Conservation (phyloP, 306 rosid species). For the Vigna reflexopilosa region DNA sequence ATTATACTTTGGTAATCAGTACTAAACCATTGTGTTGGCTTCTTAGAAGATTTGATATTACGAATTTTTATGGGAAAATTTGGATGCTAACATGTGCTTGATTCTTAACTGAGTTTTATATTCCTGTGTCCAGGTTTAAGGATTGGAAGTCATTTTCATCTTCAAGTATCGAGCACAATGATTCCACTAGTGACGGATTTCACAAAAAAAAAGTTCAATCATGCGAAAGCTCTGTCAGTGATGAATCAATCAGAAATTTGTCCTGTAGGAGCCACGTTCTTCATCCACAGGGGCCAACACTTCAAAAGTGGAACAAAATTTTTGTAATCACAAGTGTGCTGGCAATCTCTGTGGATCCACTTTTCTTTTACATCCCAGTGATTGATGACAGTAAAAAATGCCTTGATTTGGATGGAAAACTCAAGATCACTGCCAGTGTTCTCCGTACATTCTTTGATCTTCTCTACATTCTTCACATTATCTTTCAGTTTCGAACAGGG, state of each 20-base stretch:
- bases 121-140: slow-evolving; percentile 58
- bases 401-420: slow-evolving; percentile 44
- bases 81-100: slow-evolving; percentile 21
- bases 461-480: slow-evolving; percentile 72
- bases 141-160: slow-evolving; percentile 68
- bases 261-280: slow-evolving; percentile 53
- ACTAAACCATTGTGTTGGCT: neutral
- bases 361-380: slow-evolving; percentile 77
- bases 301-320: slow-evolving; percentile 89
- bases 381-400: slow-evolving; percentile 46
- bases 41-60: neutral
- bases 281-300: slow-evolving; percentile 80
- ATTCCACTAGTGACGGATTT: slow-evolving; percentile 41
- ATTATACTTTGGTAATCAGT: neutral
- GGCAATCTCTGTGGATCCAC: slow-evolving; percentile 82
- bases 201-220: slow-evolving; percentile 49
- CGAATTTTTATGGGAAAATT: neutral
- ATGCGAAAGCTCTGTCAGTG: slow-evolving; percentile 45
- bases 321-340: slow-evolving; percentile 76
- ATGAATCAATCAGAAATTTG: slow-evolving; percentile 40
- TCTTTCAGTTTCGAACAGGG: slow-evolving; percentile 84
- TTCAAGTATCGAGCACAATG: slow-evolving; percentile 42
- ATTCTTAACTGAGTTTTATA: slow-evolving; percentile 21
- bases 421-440: slow-evolving; percentile 65
- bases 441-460: slow-evolving; percentile 83